A percentile compares a stretch with the other conserved stretches of the same genome.
phyloP scores from a whole-genome alignment of 805 yeast genomes.

The Ogataea glucozyma region DNA sequence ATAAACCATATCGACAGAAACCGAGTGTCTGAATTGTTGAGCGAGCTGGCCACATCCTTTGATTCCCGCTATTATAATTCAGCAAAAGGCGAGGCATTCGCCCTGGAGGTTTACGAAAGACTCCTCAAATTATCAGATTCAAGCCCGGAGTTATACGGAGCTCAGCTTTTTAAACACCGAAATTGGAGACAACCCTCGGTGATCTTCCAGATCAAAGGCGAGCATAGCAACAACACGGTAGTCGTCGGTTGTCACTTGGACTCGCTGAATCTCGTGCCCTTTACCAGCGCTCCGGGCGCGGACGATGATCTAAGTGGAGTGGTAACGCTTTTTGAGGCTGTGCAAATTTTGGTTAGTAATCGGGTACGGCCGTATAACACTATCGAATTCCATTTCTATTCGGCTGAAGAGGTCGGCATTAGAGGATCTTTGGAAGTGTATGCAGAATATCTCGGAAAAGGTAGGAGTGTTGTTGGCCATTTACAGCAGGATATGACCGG shows the following conservation, averaged over 20 bases:
- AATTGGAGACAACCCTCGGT: conserved; percentile 79
- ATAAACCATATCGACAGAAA: conserved; percentile 5
- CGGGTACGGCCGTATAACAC: conserved; percentile 47
- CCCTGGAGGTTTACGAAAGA: conserved; percentile 34
- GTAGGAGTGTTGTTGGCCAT: conserved; percentile 69
- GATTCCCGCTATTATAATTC: conserved; percentile 11
- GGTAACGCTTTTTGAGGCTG: conserved; percentile 71
- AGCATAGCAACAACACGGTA: conserved; percentile 42
- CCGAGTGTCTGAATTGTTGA: background rate
- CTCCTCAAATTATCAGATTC: conserved; percentile 34
- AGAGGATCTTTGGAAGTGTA: conserved; percentile 84
- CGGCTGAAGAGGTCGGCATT: conserved; percentile 93
- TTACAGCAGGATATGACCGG: conserved; percentile 97
- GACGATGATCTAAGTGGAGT: conserved; percentile 95
- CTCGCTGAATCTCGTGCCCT: conserved; percentile 66
- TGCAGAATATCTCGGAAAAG: conserved; percentile 46
- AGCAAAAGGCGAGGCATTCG: conserved; percentile 6
- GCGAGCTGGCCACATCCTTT: conserved; percentile 1
- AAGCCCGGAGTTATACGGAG: conserved; percentile 34
- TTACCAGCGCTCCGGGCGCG: conserved; percentile 85
- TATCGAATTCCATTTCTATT: conserved; percentile 89
- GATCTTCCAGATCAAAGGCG: conserved; percentile 55
- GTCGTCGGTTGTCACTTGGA: conserved; percentile 91
- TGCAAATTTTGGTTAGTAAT: conserved; percentile 52
- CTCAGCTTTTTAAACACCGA: conserved; percentile 56